Evolutionary conservation across 2,329 filamentous ascomycete species (phyloP), one percentile per base, ranked within the genome.

Genomic region (Elsinoe necatrix): DNA sequence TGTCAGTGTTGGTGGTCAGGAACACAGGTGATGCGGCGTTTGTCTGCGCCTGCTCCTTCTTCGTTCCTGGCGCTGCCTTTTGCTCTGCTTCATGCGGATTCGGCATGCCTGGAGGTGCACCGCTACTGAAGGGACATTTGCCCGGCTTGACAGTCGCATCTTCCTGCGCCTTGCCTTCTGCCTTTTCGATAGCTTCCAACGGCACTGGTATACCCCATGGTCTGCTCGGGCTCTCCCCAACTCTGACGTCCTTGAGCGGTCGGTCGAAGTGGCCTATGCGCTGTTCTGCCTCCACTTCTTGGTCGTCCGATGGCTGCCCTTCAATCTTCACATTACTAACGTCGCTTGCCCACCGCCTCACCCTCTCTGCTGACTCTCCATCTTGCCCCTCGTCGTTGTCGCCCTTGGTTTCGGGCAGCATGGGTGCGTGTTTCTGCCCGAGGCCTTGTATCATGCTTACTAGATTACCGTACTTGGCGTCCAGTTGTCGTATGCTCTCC

Each of bases 391-490:
- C 64, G 61, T 80, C 78, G 4, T 76, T 73, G 12, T 73, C 71
- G 12, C 71, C 71, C 6, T 72, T 71, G 55, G 76, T 74, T 37
- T 80, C 76, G 1, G 87, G 87, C 25, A 96, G 75, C 82, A 93
- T 89, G 4, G 88, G 85, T 67, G 93, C 87, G 68, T 97, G 92
- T 64, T 95, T 89, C 61, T 85, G 81, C 50, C 90, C 88, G 37
- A 97, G 76, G 7, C 89, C 89, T 69, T 93, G 86, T 60, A 97
- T 95, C 92, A 97, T 96, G 72, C 83, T 95, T 63, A 89, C 89
- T 42, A 96, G 76, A 68, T 86, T 92, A 62, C 89, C 90, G 68
- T 96, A 97, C 70, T 96, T 97, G 61, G 89, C 89, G 69, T 97
- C 92, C 56, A 97, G 77, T 71, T 95, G 88, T 62, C 84, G 83